Evolutionary conservation across 768 basidiomycete genomes (phyloP).

Genomic region (Mycena alexandri): DNA sequence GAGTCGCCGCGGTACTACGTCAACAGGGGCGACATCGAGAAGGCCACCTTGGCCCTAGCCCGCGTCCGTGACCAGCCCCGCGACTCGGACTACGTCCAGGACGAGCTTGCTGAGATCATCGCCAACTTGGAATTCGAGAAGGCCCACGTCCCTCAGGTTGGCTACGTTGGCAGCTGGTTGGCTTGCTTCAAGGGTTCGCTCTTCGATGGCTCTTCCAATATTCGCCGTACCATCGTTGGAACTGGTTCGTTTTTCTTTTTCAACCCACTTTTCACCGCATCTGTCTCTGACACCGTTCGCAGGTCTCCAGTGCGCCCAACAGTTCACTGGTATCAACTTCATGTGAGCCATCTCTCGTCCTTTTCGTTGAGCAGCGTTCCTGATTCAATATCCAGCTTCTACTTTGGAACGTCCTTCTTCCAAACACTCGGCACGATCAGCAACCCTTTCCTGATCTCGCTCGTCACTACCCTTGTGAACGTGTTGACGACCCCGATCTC

Average conservation of each 20-base stretch:
- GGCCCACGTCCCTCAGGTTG: conserved; percentile 63
- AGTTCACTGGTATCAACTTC: conserved; percentile 85
- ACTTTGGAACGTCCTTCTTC: conserved; percentile 78
- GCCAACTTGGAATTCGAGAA: conserved; percentile 74
- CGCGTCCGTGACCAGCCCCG: conserved; percentile 68
- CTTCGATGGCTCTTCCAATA: conserved; percentile 26
- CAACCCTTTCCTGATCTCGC: conserved; percentile 71
- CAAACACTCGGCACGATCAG: conserved; percentile 63
- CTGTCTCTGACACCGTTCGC: background rate
- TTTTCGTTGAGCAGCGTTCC: no score
- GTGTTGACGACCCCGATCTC: conserved; percentile 84
- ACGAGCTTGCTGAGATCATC: conserved; percentile 63
- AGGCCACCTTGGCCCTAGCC: conserved; percentile 68
- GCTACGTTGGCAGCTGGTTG: conserved; percentile 68
- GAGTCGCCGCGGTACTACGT: conserved; percentile 73
- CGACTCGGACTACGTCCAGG: conserved; percentile 64
- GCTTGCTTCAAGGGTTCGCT: conserved; percentile 59
- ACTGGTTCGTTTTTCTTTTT: conserved; percentile 48
- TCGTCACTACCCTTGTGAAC: conserved; percentile 83
- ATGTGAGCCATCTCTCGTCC: conserved; percentile 43
- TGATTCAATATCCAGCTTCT: conserved; percentile 52
- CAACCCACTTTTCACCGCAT: background rate
- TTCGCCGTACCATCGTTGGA: conserved; percentile 77
- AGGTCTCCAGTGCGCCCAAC: conserved; percentile 55
- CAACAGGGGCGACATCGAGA: conserved; percentile 51